A percentile compares a stretch with the other conserved stretches of the same genome.
phyloP scores from a whole-genome alignment of 306 rosid genomes.

The Vigna nakashimae region DNA sequence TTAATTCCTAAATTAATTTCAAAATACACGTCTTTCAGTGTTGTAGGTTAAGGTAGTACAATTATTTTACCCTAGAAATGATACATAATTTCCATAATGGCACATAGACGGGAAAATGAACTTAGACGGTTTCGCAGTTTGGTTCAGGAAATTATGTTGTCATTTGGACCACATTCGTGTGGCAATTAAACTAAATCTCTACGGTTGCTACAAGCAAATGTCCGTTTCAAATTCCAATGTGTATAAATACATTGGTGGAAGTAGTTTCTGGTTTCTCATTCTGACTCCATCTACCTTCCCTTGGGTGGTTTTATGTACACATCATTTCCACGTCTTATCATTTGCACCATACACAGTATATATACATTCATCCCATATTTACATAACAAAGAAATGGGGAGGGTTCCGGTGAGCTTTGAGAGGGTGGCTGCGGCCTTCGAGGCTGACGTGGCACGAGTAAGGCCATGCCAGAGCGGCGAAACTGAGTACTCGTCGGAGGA shows the following conservation, averaged over 20 bases:
- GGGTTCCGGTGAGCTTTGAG: background rate
- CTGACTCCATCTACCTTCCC: background rate
- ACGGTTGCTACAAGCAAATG: background rate
- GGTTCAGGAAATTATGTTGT: background rate
- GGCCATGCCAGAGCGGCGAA: background rate
- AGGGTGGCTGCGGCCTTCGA: background rate
- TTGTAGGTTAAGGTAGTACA: too few relatives aligned
- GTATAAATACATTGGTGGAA: background rate
- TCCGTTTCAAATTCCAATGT: background rate
- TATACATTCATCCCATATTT: background rate
- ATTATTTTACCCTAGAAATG: too few relatives aligned
- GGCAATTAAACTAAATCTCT: background rate
- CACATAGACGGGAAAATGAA: background rate
- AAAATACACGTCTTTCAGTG: too few relatives aligned
- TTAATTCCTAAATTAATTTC: too few relatives aligned
- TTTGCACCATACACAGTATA: too few relatives aligned
- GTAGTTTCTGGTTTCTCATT: background rate
- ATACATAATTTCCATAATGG: too few relatives aligned
- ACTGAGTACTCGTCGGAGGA: background rate
- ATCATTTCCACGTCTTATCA: background rate
- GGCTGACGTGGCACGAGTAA: background rate
- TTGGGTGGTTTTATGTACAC: background rate
- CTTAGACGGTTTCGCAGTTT: background rate
- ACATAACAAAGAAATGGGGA: background rate
- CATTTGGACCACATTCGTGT: slow-evolving; percentile 4